Evolutionary conservation across 768 basidiomycete species (phyloP), one percentile per base, ranked within the genome.

Genomic region (Collybia mongolica): DNA sequence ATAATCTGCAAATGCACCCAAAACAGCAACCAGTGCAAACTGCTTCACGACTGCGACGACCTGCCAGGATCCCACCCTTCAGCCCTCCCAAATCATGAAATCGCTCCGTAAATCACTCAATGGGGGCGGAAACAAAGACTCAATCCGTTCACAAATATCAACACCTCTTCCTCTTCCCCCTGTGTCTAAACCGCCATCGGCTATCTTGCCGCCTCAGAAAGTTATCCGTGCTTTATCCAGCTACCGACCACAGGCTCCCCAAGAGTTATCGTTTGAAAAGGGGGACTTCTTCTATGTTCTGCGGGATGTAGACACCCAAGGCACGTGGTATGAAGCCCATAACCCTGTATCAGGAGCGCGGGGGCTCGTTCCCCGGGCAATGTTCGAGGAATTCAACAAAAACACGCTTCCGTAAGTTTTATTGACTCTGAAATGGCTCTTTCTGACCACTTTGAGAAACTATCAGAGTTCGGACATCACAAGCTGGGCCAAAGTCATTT

Each of bases 271-370:
- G 24, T 98, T 98, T 67, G 75, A 81, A 56, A 89, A 90, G 70
- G 97, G 97, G 55, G 97, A 99, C 72, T 97, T 98, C 72, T 98
- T 98, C 76, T 90, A 98, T 69, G 96, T 98, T 44, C 77, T 92
- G 29, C 82, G 81, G 51, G 93, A 97, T 60, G 70, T 80, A 15
- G 77, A 82, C 43, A 60, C 70, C 37, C 63, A 74, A 17, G 77
- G 73, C 2, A 69, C 73, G 40, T 98, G 88, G 86, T 99, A 93
- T 62, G 91, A 98, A 65, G 97, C 93, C 3, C 85, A 95, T 65
- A 98, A 99, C 64, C 97, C 96, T 11, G 78, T 93, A 55, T 85
- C 88, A 14, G 91, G 93, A 22, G 86, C 94, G 8, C 81, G 96
- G 53, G 97, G 97, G 7, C 79, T 95, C 38, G 97, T 98, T 1